Evolutionary conservation across 192 early-diverging fungal genomes (phyloP), one percentile per base, ranked within the genome.

Genomic region (Coemansia asiatica): DNA sequence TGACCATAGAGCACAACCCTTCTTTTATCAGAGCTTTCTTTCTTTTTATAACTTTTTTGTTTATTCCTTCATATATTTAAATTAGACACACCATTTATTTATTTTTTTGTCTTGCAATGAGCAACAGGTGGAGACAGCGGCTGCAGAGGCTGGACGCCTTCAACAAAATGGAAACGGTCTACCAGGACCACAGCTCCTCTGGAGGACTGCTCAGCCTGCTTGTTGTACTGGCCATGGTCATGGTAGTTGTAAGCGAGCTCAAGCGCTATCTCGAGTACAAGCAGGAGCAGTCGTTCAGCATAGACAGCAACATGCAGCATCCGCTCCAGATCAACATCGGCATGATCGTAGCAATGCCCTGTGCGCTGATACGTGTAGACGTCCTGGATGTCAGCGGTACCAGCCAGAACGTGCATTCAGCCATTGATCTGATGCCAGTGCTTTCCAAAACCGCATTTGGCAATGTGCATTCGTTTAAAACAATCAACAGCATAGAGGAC

Each of bases 281-380:
- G n/a, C 86, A 89, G 56, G 77, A 85, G 28, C 94, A 94, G 63
- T 84, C 87, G 68, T 96, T 98, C 56, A 19, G 89, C 18, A 88
- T 98, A 21, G 95, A 96, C 77, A 75, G 85, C 13, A 61, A 75
- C 18, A 68, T 86, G 51, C 84, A 85, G 60, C 82, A 85, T 13
- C 60, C 74, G 15, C 64, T 98, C 61, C 88, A 90, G 69, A 90
- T 98, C 31, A 95, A 96, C 72, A 57, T 96, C 36, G 95, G 92
- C 68, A 63, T 96, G 23, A 91, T 90, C 1, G 81, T 98, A 18
- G 92, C 94, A 12, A 97, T 93, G 90, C 86, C 87, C 4, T 98
- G 95, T 70, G 71, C 53, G 28, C 60, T 72, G 16, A 25, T 84
- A 29, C 74, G 72, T 8, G 79, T 78, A 15, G 79, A 84, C 44